These are phyloP conservation scores for Oidiodendron maius DNA, from an alignment of 495 filamentous ascomycete genomes.

Conservation along the genomic window DNA sequence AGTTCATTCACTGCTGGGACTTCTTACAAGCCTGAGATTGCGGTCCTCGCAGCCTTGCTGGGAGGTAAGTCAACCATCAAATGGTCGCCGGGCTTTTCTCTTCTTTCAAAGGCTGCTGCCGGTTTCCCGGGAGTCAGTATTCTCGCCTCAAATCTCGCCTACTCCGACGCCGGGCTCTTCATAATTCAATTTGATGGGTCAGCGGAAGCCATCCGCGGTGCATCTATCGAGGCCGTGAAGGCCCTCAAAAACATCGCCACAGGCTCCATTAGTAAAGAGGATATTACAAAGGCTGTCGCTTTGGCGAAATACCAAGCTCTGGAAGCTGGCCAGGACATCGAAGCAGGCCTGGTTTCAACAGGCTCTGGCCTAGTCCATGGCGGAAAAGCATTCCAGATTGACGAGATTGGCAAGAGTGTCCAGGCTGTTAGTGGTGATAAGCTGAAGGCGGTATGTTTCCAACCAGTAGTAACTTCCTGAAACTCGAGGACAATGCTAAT, in stretches of 20 bases:
- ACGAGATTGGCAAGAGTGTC: constrained; percentile 71
- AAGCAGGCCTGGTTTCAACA: constrained; percentile 61
- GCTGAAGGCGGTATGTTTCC: constrained; percentile 73
- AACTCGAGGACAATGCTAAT: constrained; percentile 2
- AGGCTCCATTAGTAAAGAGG: constrained; percentile 72
- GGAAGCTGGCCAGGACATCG: constrained; percentile 70
- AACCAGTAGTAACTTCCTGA: neutral
- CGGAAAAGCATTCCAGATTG: constrained; percentile 80
- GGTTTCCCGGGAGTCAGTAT: constrained; percentile 57
- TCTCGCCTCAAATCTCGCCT: constrained; percentile 68
- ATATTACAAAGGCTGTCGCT: constrained; percentile 84
- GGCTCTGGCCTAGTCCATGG: constrained; percentile 67
- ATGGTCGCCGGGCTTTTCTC: constrained; percentile 89
- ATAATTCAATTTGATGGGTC: constrained; percentile 71
- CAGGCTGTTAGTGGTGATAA: constrained; percentile 75
- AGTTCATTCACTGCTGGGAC: constrained; percentile 60
- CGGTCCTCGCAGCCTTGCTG: constrained; percentile 82
- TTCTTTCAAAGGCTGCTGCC: constrained; percentile 72
- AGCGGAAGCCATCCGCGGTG: constrained; percentile 55
- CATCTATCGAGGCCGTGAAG: constrained; percentile 62
- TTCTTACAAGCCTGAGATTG: constrained; percentile 81
- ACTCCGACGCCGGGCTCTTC: constrained; percentile 92
- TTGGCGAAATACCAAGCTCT: constrained; percentile 91
- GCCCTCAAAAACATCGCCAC: constrained; percentile 71
- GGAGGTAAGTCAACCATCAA: constrained; percentile 89